These are phyloP conservation scores for Ogataea pini DNA, from an alignment of 805 yeast species.

Conservation along the genomic window DNA sequence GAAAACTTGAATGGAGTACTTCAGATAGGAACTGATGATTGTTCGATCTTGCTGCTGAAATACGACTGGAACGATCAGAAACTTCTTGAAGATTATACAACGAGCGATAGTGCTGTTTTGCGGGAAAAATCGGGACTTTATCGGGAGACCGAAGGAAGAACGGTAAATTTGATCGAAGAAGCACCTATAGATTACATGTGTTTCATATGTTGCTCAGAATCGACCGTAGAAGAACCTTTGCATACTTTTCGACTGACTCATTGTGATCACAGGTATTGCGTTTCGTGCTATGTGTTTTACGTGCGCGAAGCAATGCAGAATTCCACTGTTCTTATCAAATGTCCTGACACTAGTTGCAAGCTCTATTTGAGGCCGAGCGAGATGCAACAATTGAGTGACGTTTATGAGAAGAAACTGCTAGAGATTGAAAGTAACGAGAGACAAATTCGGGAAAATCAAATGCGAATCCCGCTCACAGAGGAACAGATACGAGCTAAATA, in stretches of 20 bases:
- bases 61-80: constrained; percentile 62
- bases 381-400: constrained; percentile 33
- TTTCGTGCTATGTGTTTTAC: constrained; percentile 65
- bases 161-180: constrained; percentile 10
- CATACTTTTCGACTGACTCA: constrained; percentile 46
- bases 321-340: constrained; percentile 52
- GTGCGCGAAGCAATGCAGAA: constrained; percentile 43
- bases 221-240: constrained; percentile 32
- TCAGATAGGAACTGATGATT: constrained; percentile 39
- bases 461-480: constrained; percentile 18
- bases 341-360: constrained; percentile 63
- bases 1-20: constrained; percentile 38
- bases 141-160: constrained; percentile 32
- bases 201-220: constrained; percentile 70
- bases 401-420: constrained; percentile 15
- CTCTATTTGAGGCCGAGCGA: constrained; percentile 45
- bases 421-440: constrained; percentile 11
- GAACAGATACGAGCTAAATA: constrained; percentile 26
- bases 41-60: constrained; percentile 46
- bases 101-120: constrained; percentile 35
- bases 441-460: constrained; percentile 2
- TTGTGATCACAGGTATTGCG: constrained; percentile 75
- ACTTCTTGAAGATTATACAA: constrained; percentile 54
- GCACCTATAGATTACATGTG: constrained; percentile 46
- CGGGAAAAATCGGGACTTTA: constrained; percentile 33